Percentiles rank a stretch among this genome's conserved stretches.
These are phyloP conservation scores for Eimeria praecox DNA, from an alignment of 169 alveolate species.

Conservation along the genomic window DNA sequence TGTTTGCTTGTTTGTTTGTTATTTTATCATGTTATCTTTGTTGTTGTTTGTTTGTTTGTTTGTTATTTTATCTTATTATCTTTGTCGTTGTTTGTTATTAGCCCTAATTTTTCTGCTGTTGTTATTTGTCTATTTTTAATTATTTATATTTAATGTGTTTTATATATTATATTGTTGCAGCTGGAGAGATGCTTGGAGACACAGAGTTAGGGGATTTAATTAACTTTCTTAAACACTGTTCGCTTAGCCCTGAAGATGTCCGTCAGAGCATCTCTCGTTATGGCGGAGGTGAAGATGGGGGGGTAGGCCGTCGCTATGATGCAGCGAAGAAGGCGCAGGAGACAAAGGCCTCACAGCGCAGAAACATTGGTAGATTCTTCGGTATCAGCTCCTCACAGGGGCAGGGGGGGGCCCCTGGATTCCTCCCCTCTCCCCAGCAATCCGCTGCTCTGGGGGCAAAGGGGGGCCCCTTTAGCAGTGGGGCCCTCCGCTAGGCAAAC, in stretches of 20 bases:
- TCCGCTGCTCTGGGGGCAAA: neutral
- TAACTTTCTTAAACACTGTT: conserved; percentile 70
- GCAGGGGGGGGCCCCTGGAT: conserved; percentile 2
- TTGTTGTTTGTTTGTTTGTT: too few relatives aligned
- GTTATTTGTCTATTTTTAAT: neutral
- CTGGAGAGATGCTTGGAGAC: conserved; percentile 64
- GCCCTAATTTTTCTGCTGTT: neutral
- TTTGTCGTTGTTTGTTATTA: too few relatives aligned
- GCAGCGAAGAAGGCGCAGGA: conserved; percentile 71
- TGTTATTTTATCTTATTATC: too few relatives aligned
- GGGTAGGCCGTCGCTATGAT: conserved; percentile 80
- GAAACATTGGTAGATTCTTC: conserved; percentile 75
- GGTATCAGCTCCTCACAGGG: conserved; percentile 69
- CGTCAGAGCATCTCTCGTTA: conserved; percentile 52
- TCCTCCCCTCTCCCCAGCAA: conserved; percentile 7
- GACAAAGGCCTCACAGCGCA: conserved; percentile 72
- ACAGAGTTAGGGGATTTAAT: conserved; percentile 50
- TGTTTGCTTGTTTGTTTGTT: too few relatives aligned
- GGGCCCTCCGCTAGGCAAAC: neutral
- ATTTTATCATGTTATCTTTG: too few relatives aligned
- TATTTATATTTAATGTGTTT: neutral
- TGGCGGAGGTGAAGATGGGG: conserved; percentile 81
- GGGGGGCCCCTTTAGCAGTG: neutral
- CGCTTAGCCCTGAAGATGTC: conserved; percentile 78
- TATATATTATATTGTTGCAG: conserved; percentile 17